Percentiles rank a stretch among this genome's conserved stretches.
phyloP scores from a whole-genome alignment of 257 asterid genomes.

The Solanum lycopersicoides region DNA sequence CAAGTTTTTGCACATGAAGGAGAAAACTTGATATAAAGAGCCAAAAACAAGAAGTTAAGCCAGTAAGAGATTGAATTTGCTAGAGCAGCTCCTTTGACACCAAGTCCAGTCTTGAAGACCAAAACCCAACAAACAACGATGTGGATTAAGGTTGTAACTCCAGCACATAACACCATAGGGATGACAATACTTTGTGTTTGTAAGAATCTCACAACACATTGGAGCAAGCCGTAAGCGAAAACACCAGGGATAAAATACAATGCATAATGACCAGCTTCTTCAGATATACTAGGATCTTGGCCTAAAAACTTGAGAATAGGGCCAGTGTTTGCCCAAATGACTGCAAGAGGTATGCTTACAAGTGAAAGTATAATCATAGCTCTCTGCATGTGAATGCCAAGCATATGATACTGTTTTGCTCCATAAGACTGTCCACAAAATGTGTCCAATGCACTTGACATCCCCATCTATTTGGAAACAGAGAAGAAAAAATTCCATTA shows the following conservation, averaged over 20 bases:
- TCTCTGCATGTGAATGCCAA: conserved; percentile 78
- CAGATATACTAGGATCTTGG: conserved; percentile 61
- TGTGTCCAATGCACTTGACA: conserved; percentile 88
- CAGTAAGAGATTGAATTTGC: conserved; percentile 61
- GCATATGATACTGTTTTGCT: conserved; percentile 75
- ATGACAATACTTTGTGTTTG: conserved; percentile 69
- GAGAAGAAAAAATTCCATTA: not conserved
- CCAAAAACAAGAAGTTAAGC: conserved; percentile 40
- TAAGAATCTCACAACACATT: conserved; percentile 70
- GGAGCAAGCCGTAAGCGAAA: conserved; percentile 55
- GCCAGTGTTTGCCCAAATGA: conserved; percentile 66
- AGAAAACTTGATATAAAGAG: conserved; percentile 47
- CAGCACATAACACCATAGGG: conserved; percentile 79
- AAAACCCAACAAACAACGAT: conserved; percentile 51
- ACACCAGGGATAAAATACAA: conserved; percentile 57
- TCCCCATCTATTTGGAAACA: conserved; percentile 41
- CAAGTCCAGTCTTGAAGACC: conserved; percentile 55
- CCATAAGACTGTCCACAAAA: conserved; percentile 77
- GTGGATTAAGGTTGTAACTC: conserved; percentile 43
- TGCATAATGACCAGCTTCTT: conserved; percentile 62
- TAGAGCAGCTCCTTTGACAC: conserved; percentile 64
- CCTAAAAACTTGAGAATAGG: conserved; percentile 48
- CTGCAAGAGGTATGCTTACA: conserved; percentile 53
- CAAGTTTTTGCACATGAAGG: conserved; percentile 53
- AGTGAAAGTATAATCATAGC: conserved; percentile 54